phyloP scores from a whole-genome alignment of 768 basidiomycete species.

The Termitomyces sp. region DNA sequence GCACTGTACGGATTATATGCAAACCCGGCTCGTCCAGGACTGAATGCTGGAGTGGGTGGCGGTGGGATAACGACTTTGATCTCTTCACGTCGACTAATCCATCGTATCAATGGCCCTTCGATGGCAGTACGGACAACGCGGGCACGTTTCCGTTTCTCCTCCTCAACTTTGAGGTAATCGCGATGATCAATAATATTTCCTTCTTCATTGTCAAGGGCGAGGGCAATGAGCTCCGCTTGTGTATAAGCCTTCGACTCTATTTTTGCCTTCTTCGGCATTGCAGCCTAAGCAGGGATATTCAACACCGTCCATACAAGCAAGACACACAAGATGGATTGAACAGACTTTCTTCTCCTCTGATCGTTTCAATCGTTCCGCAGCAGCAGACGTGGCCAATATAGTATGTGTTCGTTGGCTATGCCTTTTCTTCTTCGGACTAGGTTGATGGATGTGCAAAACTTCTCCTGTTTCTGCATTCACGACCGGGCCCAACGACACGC shows the following conservation, averaged over 20 bases:
- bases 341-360: slow-evolving; percentile 58
- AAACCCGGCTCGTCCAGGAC: slow-evolving; percentile 11
- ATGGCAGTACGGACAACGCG: slow-evolving; percentile 55
- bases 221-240: slow-evolving; percentile 80
- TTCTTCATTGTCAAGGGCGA: slow-evolving; percentile 83
- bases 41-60: slow-evolving; percentile 18
- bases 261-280: slow-evolving; percentile 59
- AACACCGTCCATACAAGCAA: not conserved
- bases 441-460: slow-evolving; percentile 30
- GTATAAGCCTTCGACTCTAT: slow-evolving; percentile 47
- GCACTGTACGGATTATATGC: slow-evolving; percentile 6
- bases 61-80: slow-evolving; percentile 39
- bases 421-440: slow-evolving; percentile 27
- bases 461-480: slow-evolving; percentile 61
- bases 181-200: slow-evolving; percentile 74
- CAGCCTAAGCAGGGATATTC: slow-evolving; percentile 31
- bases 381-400: slow-evolving; percentile 63
- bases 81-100: slow-evolving; percentile 63
- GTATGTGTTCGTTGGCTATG: slow-evolving; percentile 68
- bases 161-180: slow-evolving; percentile 75
- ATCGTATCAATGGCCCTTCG: slow-evolving; percentile 64
- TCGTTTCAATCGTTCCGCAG: slow-evolving; percentile 57
- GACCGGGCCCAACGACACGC: slow-evolving; percentile 48
- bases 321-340: not conserved
- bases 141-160: slow-evolving; percentile 72